A percentile compares a stretch with the other conserved stretches of the same genome.
phyloP scores from a whole-genome alignment of 352 stramenopile species.

The Peronospora tabacina region DNA sequence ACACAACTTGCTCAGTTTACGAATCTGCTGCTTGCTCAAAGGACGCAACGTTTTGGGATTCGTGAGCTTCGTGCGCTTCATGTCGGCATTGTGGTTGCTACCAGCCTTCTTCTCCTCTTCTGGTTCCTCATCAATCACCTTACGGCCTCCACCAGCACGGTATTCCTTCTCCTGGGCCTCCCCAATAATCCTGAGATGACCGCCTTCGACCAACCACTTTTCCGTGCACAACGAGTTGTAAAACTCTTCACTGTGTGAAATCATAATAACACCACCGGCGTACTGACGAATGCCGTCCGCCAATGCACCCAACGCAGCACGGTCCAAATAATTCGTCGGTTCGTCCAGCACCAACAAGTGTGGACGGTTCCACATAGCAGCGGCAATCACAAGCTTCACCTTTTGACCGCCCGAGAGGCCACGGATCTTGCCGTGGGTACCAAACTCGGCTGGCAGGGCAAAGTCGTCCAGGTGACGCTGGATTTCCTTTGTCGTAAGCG shows the following conservation, averaged over 20 bases:
- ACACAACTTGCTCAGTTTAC: constrained; percentile 47
- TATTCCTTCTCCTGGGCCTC: constrained; percentile 71
- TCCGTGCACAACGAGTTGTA: constrained; percentile 76
- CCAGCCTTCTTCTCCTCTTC: constrained; percentile 39
- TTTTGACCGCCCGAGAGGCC: constrained; percentile 74
- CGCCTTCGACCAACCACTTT: constrained; percentile 68
- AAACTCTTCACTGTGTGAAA: constrained; percentile 77
- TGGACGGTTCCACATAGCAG: constrained; percentile 74
- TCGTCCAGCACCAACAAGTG: constrained; percentile 87
- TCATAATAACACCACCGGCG: constrained; percentile 68
- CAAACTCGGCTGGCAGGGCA: constrained; percentile 58
- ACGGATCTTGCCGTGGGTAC: constrained; percentile 73
- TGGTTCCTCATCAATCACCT: constrained; percentile 50
- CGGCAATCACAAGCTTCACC: constrained; percentile 73
- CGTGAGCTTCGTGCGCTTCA: constrained; percentile 60
- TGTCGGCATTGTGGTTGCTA: constrained; percentile 39
- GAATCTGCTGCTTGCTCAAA: constrained; percentile 62
- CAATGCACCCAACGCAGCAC: constrained; percentile 48
- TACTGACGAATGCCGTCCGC: constrained; percentile 67
- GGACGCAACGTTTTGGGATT: constrained; percentile 65
- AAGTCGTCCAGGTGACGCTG: constrained; percentile 76
- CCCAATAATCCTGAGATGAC: constrained; percentile 53
- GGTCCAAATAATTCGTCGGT: constrained; percentile 84
- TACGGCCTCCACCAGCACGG: constrained; percentile 30
- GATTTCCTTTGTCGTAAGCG: constrained; percentile 61